Evolutionary conservation across 129 eudicot species (phyloP), one percentile per base, ranked within the genome.

Genomic region (Centrapalus pauciflorus): DNA sequence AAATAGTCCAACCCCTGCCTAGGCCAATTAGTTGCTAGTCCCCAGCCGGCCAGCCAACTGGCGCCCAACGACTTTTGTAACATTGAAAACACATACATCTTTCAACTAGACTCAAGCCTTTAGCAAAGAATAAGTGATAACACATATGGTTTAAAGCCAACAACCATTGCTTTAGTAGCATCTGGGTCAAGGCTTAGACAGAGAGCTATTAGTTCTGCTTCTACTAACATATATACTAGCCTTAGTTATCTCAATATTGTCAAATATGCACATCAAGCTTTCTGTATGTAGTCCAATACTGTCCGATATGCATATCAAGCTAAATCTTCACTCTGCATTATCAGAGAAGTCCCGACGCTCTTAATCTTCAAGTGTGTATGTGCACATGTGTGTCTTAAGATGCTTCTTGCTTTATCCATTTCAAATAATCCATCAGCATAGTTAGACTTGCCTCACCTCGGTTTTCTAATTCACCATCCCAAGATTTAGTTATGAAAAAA

Each of bases 61-160:
- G n/a, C n/a, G n/a, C n/a, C n/a, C n/a, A n/a, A n/a, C n/a, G n/a
- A n/a, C n/a, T n/a, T n/a, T n/a, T n/a, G n/a, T n/a, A n/a, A n/a
- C n/a, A n/a, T n/a, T n/a, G n/a, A n/a, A n/a, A n/a, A n/a, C n/a
- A n/a, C 14, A 23, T 40, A 16, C 51, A 14, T 14, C 27, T 27
- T 40, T 64, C n/a, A 1, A 33, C 32, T 17, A 37, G 16, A 21
- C 33, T 45, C 29, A 45, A 41, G 28, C 57, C 40, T 9, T 64
- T 17, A 46, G 45, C 70, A 46, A 41, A 45, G 14, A 64, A 17
- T 45, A 64, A 45, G n/a, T n/a, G n/a, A n/a, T 11, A 64, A 45
- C 57, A 19, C 52, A 64, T 28, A 10, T 27, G 58, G 28, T 29
- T 27, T 14, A 64, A 2, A 64, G 43, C 29, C 43, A 27, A 27